phyloP scores from a whole-genome alignment of 1,139 yeast species.

The Geotrichum phurueaensis region DNA sequence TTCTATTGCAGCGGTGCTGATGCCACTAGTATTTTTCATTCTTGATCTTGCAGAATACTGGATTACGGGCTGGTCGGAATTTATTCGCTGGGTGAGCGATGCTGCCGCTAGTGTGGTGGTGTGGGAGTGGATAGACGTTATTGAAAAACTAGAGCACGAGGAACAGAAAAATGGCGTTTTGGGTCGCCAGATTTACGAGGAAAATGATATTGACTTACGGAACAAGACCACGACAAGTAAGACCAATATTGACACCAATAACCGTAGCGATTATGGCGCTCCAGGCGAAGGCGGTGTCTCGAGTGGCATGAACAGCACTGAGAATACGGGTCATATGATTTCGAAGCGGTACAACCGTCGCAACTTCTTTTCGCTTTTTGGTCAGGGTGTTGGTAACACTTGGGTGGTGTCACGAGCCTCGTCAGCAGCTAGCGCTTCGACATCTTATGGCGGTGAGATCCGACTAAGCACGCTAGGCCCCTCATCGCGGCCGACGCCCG shows the following conservation, averaged over 20 bases:
- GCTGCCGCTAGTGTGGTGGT: conserved; percentile 53
- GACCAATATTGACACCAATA: background rate
- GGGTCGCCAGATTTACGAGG: conserved; percentile 75
- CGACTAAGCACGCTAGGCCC: conserved; percentile 3
- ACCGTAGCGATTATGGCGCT: background rate
- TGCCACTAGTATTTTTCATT: conserved; percentile 70
- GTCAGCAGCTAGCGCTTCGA: conserved; percentile 10
- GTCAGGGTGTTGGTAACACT: background rate
- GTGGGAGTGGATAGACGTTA: conserved; percentile 88
- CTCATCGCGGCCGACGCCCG: background rate
- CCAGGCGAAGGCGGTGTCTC: background rate
- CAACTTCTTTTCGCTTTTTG: conserved; percentile 8
- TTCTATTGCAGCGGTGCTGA: conserved; percentile 52
- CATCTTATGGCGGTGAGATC: conserved; percentile 16
- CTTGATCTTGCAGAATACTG: conserved; percentile 71
- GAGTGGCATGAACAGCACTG: background rate
- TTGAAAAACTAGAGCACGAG: conserved; percentile 54
- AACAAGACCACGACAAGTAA: background rate
- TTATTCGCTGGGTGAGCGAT: conserved; percentile 54
- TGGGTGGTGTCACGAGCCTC: conserved; percentile 17
- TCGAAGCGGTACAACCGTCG: conserved; percentile 10
- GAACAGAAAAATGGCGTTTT: conserved; percentile 72
- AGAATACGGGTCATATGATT: background rate
- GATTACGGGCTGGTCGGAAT: conserved; percentile 70
- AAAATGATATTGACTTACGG: conserved; percentile 24